phyloP scores from a whole-genome alignment of 805 yeast species.

The Cyberlindnera lachancei region DNA sequence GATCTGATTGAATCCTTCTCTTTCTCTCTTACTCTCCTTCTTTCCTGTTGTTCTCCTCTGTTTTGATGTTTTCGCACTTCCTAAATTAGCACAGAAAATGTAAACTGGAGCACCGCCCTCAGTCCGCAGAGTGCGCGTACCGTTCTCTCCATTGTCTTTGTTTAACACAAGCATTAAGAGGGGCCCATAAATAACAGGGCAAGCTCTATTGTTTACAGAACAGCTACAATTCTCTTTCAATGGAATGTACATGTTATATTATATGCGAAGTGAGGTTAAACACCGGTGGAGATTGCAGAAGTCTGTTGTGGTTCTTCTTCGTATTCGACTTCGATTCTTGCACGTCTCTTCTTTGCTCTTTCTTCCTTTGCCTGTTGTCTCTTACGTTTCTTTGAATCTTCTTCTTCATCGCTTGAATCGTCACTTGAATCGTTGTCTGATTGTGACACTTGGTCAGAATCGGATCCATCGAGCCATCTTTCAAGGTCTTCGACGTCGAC shows the following conservation, averaged over 20 bases:
- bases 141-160: neutral
- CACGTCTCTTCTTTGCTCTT: conserved; percentile 45
- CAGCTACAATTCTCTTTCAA: no score
- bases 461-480: conserved; percentile 67
- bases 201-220: no score
- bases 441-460: conserved; percentile 30
- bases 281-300: conserved; percentile 13
- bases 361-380: conserved; percentile 31
- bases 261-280: no score
- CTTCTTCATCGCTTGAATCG: conserved; percentile 32
- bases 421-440: conserved; percentile 24
- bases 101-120: no score
- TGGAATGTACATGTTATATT: no score
- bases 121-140: conserved; percentile 1
- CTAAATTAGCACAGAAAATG: no score
- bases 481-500: conserved; percentile 92
- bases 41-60: no score
- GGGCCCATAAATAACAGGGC: no score
- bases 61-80: no score
- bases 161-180: no score
- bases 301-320: conserved; percentile 54
- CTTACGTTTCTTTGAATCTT: conserved; percentile 29
- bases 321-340: conserved; percentile 75
- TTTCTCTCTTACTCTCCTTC: no score
- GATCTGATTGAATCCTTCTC: no score